Conservation (phyloP, 257 asterid species). For the Craterostigma plantagineum region DNA sequence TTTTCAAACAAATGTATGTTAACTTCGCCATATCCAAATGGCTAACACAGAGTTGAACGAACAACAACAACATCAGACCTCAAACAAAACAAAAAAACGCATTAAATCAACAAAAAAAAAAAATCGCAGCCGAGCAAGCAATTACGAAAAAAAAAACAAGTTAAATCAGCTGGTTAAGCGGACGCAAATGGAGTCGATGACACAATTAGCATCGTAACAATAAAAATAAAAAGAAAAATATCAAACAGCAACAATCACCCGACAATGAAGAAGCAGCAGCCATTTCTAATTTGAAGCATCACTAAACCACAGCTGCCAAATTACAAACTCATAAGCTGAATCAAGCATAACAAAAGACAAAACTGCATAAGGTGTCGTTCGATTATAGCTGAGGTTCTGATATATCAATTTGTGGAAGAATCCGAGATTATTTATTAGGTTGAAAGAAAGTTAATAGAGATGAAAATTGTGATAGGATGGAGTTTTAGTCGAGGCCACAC, state of each 20-base stretch:
- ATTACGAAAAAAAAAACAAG: not conserved
- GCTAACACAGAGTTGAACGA: slow-evolving; percentile 3
- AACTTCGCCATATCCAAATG: slow-evolving; percentile 4
- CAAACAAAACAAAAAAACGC: no score
- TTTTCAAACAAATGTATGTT: not conserved
- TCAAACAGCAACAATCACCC: slow-evolving; percentile 17
- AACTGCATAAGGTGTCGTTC: no score
- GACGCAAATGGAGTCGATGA: slow-evolving; percentile 7
- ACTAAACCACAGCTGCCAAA: slow-evolving; percentile 12
- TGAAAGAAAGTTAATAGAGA: slow-evolving; percentile 14
- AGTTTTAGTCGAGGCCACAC: slow-evolving; percentile 45
- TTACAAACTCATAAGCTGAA: slow-evolving; percentile 7
- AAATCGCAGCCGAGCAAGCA: slow-evolving; percentile 10
- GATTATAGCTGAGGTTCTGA: not conserved
- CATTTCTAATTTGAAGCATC: slow-evolving; percentile 66
- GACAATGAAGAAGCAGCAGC: slow-evolving; percentile 58
- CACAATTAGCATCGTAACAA: slow-evolving; percentile 8
- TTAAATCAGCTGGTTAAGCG: slow-evolving; percentile 4
- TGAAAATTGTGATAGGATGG: slow-evolving; percentile 25
- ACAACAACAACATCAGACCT: no score
- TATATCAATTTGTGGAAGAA: slow-evolving; percentile 4
- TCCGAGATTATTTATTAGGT: slow-evolving; percentile 20
- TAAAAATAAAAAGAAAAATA: slow-evolving; percentile 6
- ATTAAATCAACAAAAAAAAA: no score
- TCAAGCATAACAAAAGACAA: slow-evolving; percentile 6